Base-by-base conservation (phyloP, 305 asterid species). In the Fraxinus latifolia region DNA sequence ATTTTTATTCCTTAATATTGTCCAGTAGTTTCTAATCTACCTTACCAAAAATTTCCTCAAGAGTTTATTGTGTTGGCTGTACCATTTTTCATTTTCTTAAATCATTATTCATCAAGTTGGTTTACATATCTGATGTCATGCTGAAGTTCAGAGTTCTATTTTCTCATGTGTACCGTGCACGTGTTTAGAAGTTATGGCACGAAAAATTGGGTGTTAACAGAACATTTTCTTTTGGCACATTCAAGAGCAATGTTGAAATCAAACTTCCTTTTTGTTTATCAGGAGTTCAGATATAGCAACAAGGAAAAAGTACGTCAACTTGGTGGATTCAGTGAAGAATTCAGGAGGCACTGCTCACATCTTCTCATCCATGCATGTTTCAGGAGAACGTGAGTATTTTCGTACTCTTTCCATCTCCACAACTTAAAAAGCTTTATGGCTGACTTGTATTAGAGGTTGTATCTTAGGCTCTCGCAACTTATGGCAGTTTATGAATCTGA, bases 291-390 rank as follows among this genome's bases (percentile, higher is more conserved):
- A 96, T 79, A 79, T 94, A 83, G 91, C 90, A 65, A 83, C 95
- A 0, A 90, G 99, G 88, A 72, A 87, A 86, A 94, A 83, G 80
- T 96, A 96, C 47, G 96, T 89, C 37, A 78, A 89, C 79, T 90
- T 96, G 88, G 98, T 96, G 2, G 91, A 93, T 37, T 89, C 97
- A 0, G 95, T 96, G 80, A 96, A 93, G 91, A 89, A 87, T 74
- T 90, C 97, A 5, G 98, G 97, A 0, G 99, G 99, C 71, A 88
- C 86, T 58, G 94, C 90, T 74, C 92, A 87, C 87, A 88, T 96
- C 87, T 96, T 94, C 88, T 96, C 99, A 1, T 91, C 98, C 71
- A 93, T 96, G 99, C 99, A 96, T 75, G 95, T 90, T 82, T 96
- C 99, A 2, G 98, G 98, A 81, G 99, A 96, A 87, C 97, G 98